Base-by-base conservation (phyloP, 1,284 basidiomycete species). In the Thelephora terrestris region DNA sequence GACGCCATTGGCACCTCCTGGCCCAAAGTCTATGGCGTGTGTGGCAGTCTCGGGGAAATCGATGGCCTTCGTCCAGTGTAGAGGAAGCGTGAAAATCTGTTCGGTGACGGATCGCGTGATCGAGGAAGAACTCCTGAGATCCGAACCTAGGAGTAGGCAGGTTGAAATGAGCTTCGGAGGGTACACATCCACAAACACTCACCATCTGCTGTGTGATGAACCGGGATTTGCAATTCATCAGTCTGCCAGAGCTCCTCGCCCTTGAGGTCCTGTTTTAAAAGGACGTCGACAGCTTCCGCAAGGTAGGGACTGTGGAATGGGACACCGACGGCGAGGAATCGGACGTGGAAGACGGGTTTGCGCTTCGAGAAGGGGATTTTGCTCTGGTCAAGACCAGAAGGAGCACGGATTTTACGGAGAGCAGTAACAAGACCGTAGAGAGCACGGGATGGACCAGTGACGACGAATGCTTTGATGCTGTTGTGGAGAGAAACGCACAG, bases 251-350 rank as follows among this genome's bases (percentile, higher is more conserved):
- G 65, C 57, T 93, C 90, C 61, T 89, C 77, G 1, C 77, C 81
- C 10, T 69, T 71, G 45, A 95, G 69, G 68, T 97, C 94, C 48
- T 76, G 83, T 38, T 76, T 64, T 37, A 85, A 66, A 50, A 95
- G 68, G 63, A 82, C 85, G 49, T 91, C 79, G 5, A 91, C 83
- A 4, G 82, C 85, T 36, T 78, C 82, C n/a, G 64, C 61, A 47
- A 99, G 74, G 66, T 97, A 96, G 35, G 73, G 70, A 63, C 90
- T 94, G 74, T 99, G 95, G 70, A 93, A 99, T 1, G 95, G 96
- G 0, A 94, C 94, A 53, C 85, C 87, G 59, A 99, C 88, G 25
- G 91, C 88, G 58, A 99, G 71, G 75, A 99, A 99, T 46, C 95
- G 84, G 53, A 90, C 81, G 47, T 82, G 89, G 68, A 99, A 98